Percentiles rank a stretch among this genome's conserved stretches.
These are phyloP conservation scores for Ceratobasidium sp. DNA, from an alignment of 1,284 basidiomycete species.

Conservation along the genomic window DNA sequence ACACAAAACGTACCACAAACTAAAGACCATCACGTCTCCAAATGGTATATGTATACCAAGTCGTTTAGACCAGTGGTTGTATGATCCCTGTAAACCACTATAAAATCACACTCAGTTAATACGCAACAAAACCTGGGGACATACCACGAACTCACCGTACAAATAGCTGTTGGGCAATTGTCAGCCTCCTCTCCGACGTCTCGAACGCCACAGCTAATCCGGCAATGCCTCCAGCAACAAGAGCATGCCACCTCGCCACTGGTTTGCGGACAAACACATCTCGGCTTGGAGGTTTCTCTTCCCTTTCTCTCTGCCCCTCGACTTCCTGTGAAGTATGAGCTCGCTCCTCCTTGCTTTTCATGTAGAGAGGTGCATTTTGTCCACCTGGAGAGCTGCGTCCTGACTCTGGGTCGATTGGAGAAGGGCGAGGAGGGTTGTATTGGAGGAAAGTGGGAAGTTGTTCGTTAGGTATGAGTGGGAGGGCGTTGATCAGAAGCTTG, in stretches of 20 bases:
- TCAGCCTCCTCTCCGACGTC: constrained; percentile 71
- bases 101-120: not conserved
- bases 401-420: constrained; percentile 46
- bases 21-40: constrained; percentile 86
- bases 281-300: constrained; percentile 45
- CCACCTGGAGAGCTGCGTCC: constrained; percentile 48
- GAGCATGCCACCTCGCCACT: constrained; percentile 81
- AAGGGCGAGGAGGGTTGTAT: constrained; percentile 47
- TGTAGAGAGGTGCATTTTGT: constrained; percentile 43
- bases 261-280: constrained; percentile 57
- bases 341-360: constrained; percentile 32
- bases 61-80: constrained; percentile 75
- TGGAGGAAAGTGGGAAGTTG: constrained; percentile 61
- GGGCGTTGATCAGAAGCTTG: constrained; percentile 82
- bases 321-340: constrained; percentile 21
- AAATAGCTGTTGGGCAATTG: constrained; percentile 91
- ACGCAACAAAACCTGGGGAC: constrained; percentile 9
- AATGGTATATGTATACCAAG: constrained; percentile 80
- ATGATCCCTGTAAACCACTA: constrained; percentile 86
- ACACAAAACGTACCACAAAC: constrained; percentile 67
- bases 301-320: constrained; percentile 25
- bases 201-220: constrained; percentile 87
- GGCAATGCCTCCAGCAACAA: constrained; percentile 84
- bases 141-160: constrained; percentile 68
- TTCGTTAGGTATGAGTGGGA: constrained; percentile 71